Evolutionary conservation across 139 green algal species (phyloP).

Genomic region (Ostreobium quekettii): DNA sequence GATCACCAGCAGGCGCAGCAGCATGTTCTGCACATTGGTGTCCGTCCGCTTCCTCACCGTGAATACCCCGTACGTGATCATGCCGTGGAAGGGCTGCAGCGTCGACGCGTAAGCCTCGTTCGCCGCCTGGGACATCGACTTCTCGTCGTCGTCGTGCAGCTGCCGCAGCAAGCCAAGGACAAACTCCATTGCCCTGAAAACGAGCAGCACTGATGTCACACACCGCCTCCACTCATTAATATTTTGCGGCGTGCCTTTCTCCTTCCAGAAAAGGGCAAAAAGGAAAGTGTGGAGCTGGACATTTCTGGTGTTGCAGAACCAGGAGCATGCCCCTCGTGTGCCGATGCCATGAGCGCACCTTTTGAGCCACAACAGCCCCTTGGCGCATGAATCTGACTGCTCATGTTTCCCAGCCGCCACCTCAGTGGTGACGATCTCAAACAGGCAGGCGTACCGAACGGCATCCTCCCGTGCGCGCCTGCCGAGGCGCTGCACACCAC

Average conservation of each 20-base stretch:
- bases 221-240: no score
- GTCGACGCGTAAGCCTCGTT: neutral
- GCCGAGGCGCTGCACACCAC: neutral
- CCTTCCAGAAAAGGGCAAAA: no score
- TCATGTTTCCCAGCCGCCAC: neutral
- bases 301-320: no score
- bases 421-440: neutral
- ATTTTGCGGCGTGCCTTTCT: no score
- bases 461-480: neutral
- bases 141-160: neutral
- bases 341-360: neutral
- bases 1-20: no score
- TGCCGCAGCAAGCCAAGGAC: neutral
- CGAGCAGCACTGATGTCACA: neutral
- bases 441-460: neutral
- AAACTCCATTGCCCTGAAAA: neutral
- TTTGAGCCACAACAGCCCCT: slow-evolving; percentile 3
- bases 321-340: no score
- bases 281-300: no score
- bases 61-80: neutral
- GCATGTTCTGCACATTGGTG: no score
- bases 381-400: neutral
- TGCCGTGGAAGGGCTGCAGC: neutral
- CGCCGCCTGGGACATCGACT: neutral
- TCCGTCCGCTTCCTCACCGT: neutral